phyloP scores from a whole-genome alignment of 1,139 yeast species.

The Pichia cactophila region DNA sequence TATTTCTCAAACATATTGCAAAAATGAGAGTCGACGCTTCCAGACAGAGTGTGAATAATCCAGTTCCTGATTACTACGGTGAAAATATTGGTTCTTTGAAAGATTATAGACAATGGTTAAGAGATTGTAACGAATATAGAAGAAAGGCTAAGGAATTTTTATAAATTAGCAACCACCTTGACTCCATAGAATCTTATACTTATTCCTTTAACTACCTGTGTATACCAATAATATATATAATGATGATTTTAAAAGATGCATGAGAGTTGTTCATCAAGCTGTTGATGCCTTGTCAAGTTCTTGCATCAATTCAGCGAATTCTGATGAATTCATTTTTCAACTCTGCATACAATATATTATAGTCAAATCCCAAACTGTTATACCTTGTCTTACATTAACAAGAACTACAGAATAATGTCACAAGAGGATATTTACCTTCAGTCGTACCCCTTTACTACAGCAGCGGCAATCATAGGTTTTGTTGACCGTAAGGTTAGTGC shows the following conservation, averaged over 20 bases:
- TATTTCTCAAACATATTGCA: constrained; percentile 66
- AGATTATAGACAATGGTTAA: constrained; percentile 89
- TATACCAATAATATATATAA: neutral
- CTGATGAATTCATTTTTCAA: neutral
- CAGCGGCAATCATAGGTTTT: constrained; percentile 91
- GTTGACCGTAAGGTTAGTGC: constrained; percentile 87
- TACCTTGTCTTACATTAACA: neutral
- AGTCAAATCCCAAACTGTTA: neutral
- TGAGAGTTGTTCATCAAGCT: too few species aligned
- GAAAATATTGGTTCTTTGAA: constrained; percentile 84
- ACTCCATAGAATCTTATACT: neutral
- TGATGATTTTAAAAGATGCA: too few species aligned
- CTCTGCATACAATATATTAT: neutral
- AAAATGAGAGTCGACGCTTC: constrained; percentile 86
- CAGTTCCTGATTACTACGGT: constrained; percentile 96
- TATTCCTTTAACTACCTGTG: neutral
- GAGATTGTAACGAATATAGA: constrained; percentile 87
- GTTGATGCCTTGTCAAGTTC: too few species aligned
- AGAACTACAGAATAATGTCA: constrained; percentile 9
- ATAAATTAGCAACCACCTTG: constrained; percentile 6
- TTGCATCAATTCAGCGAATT: neutral
- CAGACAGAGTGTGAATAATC: constrained; percentile 86
- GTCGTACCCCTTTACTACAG: constrained; percentile 88
- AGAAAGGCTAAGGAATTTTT: constrained; percentile 79
- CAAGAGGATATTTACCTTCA: constrained; percentile 43